Percentiles rank a stretch among this genome's conserved stretches.
Evolutionary conservation across 2,329 filamentous ascomycete species (phyloP).

Genomic region (Botryotinia narcissicola): DNA sequence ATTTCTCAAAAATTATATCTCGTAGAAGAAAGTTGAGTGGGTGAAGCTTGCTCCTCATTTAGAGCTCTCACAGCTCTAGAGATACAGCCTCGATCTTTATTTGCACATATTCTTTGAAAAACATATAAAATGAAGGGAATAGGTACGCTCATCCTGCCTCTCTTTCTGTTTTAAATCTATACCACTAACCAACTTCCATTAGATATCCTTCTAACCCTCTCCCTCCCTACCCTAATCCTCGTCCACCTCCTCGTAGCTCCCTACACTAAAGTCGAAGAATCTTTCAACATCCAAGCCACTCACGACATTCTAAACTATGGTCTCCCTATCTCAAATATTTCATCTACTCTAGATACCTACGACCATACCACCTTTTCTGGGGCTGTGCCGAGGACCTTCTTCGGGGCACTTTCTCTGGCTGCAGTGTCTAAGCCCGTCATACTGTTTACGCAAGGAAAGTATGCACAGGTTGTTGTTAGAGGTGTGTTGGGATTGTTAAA

Average conservation of each 20-base stretch:
- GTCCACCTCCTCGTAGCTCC: constrained; percentile 73
- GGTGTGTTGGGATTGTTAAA: constrained; percentile 77
- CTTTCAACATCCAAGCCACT: constrained; percentile 91
- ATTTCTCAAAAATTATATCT: background rate
- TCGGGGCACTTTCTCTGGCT: constrained; percentile 75
- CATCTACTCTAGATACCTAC: constrained; percentile 62
- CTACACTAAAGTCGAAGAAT: constrained; percentile 97
- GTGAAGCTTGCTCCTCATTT: constrained; percentile 7
- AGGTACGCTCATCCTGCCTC: constrained; percentile 24
- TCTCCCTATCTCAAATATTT: constrained; percentile 58
- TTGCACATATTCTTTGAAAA: background rate
- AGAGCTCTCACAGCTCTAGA: background rate
- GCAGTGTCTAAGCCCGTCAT: constrained; percentile 68
- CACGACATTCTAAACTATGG: constrained; percentile 88
- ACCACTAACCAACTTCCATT: constrained; percentile 18
- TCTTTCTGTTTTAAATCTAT: background rate
- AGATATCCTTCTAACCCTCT: constrained; percentile 51
- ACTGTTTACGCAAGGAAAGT: constrained; percentile 51
- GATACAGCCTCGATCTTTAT: background rate
- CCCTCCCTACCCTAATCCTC: constrained; percentile 62
- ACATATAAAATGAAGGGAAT: constrained; percentile 31
- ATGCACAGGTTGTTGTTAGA: constrained; percentile 64
- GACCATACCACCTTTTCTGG: constrained; percentile 91
- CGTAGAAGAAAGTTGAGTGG: constrained; percentile 1
- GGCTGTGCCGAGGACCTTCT: constrained; percentile 85